Evolutionary conservation across 106 monocot species (phyloP).

Genomic region (Allium fistulosum): DNA sequence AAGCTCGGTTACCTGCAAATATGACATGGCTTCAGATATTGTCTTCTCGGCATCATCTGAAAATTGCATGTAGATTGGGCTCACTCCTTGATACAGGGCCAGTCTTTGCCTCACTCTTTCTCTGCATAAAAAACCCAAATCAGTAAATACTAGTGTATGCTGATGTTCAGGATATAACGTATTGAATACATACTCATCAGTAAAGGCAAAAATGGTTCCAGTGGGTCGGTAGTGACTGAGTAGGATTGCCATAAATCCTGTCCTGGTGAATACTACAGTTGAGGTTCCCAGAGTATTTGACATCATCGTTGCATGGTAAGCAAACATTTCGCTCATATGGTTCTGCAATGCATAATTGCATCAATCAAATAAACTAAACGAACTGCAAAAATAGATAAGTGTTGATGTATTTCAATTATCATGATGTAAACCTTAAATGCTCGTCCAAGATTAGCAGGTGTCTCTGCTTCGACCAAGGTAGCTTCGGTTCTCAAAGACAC

Average conservation of each 20-base stretch:
- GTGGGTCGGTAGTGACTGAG: conserved; percentile 90
- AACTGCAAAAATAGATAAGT: not conserved
- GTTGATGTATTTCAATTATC: not conserved
- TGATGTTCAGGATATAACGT: not conserved
- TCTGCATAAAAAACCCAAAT: conserved; percentile 26
- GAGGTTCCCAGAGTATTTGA: conserved; percentile 94
- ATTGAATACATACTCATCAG: conserved; percentile 59
- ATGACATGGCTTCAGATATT: conserved; percentile 63
- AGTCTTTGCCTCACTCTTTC: conserved; percentile 94
- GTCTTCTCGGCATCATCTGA: conserved; percentile 76
- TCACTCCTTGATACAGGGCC: conserved; percentile 91
- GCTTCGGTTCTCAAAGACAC: conserved; percentile 95
- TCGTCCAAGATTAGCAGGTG: conserved; percentile 73
- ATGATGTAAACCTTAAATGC: conserved; percentile 72
- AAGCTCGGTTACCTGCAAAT: conserved; percentile 49
- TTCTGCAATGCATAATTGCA: conserved; percentile 41
- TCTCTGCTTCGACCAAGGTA: conserved; percentile 63
- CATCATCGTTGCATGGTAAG: conserved; percentile 98
- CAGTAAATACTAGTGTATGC: not conserved
- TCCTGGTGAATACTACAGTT: conserved; percentile 90
- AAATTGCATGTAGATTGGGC: conserved; percentile 79
- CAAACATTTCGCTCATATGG: conserved; percentile 98
- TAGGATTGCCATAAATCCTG: conserved; percentile 93
- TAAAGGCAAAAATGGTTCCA: conserved; percentile 98
- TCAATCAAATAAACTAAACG: not conserved